Percentiles rank a stretch among this genome's conserved stretches.
Evolutionary conservation across 2,329 filamentous ascomycete genomes (phyloP).

Genomic region (Nannizziopsis barbatae): DNA sequence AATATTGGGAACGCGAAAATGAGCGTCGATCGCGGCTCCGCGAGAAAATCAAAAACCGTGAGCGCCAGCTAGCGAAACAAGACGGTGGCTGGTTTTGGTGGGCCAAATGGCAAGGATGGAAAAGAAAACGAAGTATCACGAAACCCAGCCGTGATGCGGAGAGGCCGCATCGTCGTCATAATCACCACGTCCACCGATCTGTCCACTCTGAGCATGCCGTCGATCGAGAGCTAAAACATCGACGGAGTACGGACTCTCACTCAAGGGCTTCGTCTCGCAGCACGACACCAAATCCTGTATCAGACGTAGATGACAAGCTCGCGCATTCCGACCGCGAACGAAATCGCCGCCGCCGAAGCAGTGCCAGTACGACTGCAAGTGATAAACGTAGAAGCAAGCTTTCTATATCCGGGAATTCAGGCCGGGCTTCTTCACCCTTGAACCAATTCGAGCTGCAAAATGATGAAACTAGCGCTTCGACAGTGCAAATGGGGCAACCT

Average conservation of each 20-base stretch:
- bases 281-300: conserved; percentile 27
- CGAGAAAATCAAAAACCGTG: conserved; percentile 55
- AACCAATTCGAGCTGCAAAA: conserved; percentile 11
- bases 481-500: not conserved
- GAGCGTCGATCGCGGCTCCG: conserved; percentile 68
- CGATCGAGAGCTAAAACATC: conserved; percentile 11
- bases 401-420: conserved; percentile 3
- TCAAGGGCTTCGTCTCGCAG: conserved; percentile 36
- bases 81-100: conserved; percentile 74
- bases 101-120: conserved; percentile 51
- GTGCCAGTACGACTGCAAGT: conserved; percentile 26
- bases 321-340: conserved; percentile 25
- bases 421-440: conserved; percentile 14
- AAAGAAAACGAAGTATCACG: not conserved
- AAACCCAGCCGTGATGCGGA: conserved; percentile 19
- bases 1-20: conserved; percentile 97
- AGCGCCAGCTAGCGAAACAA: conserved; percentile 52
- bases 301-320: conserved; percentile 29
- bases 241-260: conserved; percentile 25
- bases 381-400: conserved; percentile 13
- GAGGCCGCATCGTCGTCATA: conserved; percentile 23
- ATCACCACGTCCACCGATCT: conserved; percentile 19
- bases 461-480: not conserved
- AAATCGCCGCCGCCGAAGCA: conserved; percentile 27
- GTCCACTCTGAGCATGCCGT: conserved; percentile 9